Base-by-base conservation (phyloP, 1,139 yeast genomes). In the Hemisphaericaspora lyxosophila region DNA sequence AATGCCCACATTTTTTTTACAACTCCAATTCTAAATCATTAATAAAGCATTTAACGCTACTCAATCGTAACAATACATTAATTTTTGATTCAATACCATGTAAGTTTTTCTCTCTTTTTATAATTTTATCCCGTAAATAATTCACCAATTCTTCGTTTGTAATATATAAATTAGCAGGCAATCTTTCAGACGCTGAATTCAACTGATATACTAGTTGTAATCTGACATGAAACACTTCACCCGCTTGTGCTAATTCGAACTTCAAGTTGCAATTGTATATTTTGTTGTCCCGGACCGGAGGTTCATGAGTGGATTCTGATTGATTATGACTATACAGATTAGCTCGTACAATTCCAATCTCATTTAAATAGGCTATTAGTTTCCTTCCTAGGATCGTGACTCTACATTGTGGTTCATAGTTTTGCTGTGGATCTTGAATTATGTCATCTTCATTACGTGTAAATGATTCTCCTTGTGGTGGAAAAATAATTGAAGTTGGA, bases 21-120 rank as follows among this genome's bases (percentile, higher is more conserved):
- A 6, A 15, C 3, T 38, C 41, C 19, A 47, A 33, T 30, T 44
- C 47, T 13, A 33, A 20, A 15, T 25, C 45, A 35, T 47, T 45
- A 7, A 47, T 40, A 18, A 20, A 35, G 33, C 47, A 40, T 25
- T 32, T 41, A 5, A 45, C 31, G 9, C 16, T 7, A 18, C 24
- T 15, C 15, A 47, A 41, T 16, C 24, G 28, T 22, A 47, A 39
- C 27, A 47, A 40, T 4, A 34, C 30, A 31, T 47, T 47, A 23
- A 47, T 39, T 16, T 45, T 47, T 14, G 38, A 19, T 31, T 47
- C 47, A 15, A 45, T 36, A 2, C 42, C 45, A 26, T 40, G 44
- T 6, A 43, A 26, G 22, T 41, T 34, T 12, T 33, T 27, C 17
- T 33, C 36, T 18, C 31, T 26, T 16, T 34, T 19, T 7, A 47